Evolutionary conservation across 352 stramenopile genomes (phyloP), one percentile per base, ranked within the genome.

Genomic region (Pythium brachiatum): DNA sequence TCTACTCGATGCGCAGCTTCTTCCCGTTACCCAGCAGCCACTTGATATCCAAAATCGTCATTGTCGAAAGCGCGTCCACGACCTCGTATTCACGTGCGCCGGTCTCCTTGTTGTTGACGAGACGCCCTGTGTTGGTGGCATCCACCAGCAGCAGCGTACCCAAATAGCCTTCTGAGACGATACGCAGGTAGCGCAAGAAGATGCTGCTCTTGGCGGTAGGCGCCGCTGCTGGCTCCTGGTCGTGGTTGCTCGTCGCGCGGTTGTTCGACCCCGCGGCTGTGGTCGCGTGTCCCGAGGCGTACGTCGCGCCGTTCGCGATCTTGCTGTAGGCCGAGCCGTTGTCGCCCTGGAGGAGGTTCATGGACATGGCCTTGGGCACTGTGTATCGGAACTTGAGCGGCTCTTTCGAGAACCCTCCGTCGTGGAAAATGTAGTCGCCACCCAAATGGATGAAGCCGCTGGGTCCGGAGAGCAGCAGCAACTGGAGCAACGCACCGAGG

Each of bases 1-100:
- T 47, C 39, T 62, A 62, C 29, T 36, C 16, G 6, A 62, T 29
- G 13, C 55, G 55, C 27, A 62, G 41, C 29, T 62, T 62, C 31
- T 62, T 62, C 26, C 52, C 55, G 1, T 72, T 71, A 26, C 68
- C 68, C 23, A 87, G 64, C 29, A 87, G 70, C 48, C 70, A 66
- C 36, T 88, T 88, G 48, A 88, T 81, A 48, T 83, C 76, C 13
- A 83, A 21, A 31, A 88, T 83, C 25, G 55, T 74, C 58, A 79
- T 81, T 2, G 56, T 64, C 44, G 78, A 73, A 9, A 88, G 73
- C n/a, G 74, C 76, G 25, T 88, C 78, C 12, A 61, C 53, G 6
- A 78, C 73, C 1, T 68, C 39, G 54, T 75, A 84, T 53, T 86
- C 68, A 36, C 70, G 55, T 38, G 78, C 53, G 25, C 54, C 53